phyloP scores from a whole-genome alignment of 176 grass and related monocot species.

The Hsuehochloa calcarea region DNA sequence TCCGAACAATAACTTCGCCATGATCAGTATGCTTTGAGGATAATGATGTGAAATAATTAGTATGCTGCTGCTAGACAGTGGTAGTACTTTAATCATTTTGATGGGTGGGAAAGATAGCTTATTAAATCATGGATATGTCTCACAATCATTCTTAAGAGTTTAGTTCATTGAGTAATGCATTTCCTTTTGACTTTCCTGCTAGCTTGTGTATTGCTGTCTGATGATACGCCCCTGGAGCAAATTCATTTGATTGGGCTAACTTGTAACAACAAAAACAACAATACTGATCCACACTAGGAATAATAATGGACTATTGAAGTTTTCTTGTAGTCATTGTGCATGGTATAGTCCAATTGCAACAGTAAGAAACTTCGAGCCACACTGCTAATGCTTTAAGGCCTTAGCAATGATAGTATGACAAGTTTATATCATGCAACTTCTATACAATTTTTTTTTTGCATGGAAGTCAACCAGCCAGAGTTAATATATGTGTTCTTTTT shows the following conservation, averaged over 20 bases:
- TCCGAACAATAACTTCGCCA: background rate
- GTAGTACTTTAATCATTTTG: background rate
- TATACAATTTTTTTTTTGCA: too few species aligned
- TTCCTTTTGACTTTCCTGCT: slow-evolving; percentile 3
- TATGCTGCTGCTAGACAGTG: background rate
- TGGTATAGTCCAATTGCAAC: background rate
- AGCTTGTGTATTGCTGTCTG: background rate
- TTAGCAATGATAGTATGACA: too few species aligned
- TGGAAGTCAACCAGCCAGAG: too few species aligned
- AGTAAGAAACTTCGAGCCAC: background rate
- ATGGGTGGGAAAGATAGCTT: background rate
- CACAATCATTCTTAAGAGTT: background rate
- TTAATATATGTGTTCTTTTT: background rate
- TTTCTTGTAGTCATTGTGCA: background rate
- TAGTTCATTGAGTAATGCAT: background rate
- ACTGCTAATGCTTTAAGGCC: background rate
- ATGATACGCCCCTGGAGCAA: background rate
- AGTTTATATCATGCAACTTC: too few species aligned
- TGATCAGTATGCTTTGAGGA: background rate
- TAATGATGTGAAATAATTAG: background rate
- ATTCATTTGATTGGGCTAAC: background rate
- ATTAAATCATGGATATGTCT: background rate
- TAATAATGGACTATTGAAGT: background rate
- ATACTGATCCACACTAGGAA: background rate
- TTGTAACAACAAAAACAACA: background rate